A percentile compares a stretch with the other conserved stretches of the same genome.
Evolutionary conservation across 176 grass and related monocot species (phyloP).

Genomic region (Elaeis guineensis): DNA sequence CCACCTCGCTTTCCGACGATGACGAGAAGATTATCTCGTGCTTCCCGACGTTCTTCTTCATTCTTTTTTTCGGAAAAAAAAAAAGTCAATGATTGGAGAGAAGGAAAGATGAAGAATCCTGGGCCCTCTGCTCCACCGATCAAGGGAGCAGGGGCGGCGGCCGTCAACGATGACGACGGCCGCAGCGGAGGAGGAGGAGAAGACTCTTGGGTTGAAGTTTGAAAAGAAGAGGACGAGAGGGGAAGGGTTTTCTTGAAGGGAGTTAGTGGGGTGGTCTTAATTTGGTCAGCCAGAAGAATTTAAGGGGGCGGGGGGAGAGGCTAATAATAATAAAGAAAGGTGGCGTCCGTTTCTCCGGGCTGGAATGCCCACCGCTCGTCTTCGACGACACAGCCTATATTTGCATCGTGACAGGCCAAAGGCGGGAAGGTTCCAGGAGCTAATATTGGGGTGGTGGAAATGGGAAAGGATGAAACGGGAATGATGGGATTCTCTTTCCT

Average conservation of each 20-base stretch:
- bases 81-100: not conserved
- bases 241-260: slow-evolving; percentile 8
- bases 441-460: no score
- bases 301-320: not conserved
- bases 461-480: no score
- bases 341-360: not conserved
- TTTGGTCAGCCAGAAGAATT: not conserved
- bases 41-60: not conserved
- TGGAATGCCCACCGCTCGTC: slow-evolving; percentile 13
- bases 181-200: not conserved
- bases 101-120: no score
- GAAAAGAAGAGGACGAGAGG: not conserved
- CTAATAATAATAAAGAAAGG: not conserved
- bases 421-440: no score
- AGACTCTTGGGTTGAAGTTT: not conserved
- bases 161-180: no score
- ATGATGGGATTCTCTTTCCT: no score
- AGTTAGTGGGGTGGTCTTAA: not conserved
- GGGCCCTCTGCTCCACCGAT: no score
- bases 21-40: not conserved
- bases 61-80: not conserved
- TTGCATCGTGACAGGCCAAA: no score
- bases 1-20: not conserved
- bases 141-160: no score
- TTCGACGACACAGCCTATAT: no score